These are phyloP conservation scores for Eurotiales sp. DNA, from an alignment of 2,329 filamentous ascomycete species.

Conservation along the genomic window DNA sequence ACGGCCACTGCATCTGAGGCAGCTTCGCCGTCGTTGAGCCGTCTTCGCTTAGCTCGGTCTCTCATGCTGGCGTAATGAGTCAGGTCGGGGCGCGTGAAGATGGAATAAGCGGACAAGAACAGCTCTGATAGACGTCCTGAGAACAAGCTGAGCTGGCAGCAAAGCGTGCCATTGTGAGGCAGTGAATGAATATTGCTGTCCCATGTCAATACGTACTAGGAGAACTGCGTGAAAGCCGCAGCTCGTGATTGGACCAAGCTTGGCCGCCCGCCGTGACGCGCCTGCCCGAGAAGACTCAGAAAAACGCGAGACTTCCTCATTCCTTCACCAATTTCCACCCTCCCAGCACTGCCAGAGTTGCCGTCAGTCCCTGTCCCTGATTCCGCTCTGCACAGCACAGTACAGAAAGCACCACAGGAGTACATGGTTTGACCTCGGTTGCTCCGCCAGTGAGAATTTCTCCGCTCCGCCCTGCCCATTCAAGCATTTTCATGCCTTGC, in stretches of 20 bases:
- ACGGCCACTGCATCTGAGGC: constrained; percentile 11
- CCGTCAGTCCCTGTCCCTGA: too few species aligned
- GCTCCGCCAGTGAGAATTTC: background rate
- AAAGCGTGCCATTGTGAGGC: too few species aligned
- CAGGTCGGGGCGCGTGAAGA: background rate
- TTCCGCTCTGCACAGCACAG: too few species aligned
- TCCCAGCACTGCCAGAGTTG: too few species aligned
- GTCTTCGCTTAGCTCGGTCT: constrained; percentile 11
- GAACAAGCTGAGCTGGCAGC: too few species aligned
- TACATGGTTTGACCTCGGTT: background rate
- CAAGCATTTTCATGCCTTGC: background rate
- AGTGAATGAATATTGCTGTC: too few species aligned
- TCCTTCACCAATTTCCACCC: too few species aligned
- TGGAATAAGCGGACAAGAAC: too few species aligned
- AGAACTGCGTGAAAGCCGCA: constrained; percentile 34
- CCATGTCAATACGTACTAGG: too few species aligned
- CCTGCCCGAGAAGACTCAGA: background rate
- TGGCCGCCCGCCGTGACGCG: constrained; percentile 17
- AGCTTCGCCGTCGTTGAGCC: constrained; percentile 5
- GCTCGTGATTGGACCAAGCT: constrained; percentile 19
- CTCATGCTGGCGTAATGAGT: constrained; percentile 2
- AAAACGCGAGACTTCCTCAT: background rate
- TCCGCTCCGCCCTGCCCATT: background rate
- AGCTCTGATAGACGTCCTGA: too few species aligned
- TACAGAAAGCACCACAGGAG: background rate